Evolutionary conservation across 2,329 filamentous ascomycete species (phyloP), one percentile per base, ranked within the genome.

Genomic region (Trichoderma citrinoviride): DNA sequence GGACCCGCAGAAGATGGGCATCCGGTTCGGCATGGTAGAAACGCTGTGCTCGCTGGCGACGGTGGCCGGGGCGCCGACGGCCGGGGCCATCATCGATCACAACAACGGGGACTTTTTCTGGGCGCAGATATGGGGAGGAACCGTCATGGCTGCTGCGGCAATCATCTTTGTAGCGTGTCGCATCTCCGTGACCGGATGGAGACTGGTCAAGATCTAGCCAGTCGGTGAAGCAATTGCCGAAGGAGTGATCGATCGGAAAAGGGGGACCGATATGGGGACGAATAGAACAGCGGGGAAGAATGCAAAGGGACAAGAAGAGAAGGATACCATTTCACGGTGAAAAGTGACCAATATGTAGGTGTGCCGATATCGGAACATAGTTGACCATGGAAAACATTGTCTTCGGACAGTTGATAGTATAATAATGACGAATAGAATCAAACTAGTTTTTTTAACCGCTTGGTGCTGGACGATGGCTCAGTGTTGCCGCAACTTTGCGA

Each of bases 51-150:
- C 75, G 1, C 78, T 82, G 64, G 79, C 79, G 2, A 76, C 77
- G 7, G 71, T 83, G 19, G 79, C 79, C 3, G 80, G 80, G 0
- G 78, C 79, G 21, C 79, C 80, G 3, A 78, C 76, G 2, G 79
- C 78, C 0, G 80, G 80, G 5, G 78, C 78, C 15, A 80, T 82
- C 65, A 79, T 82, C 54, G 79, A 81, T 60, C 67, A 65, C 56
- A 74, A 75, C 8, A 72, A 73, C 2, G 80, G 80, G 0, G 66
- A 70, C 15, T 82, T 79, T 67, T 62, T 77, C 15, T 78, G 77
- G 69, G 80, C 81, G 2, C 81, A 83, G 71, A 68, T 82, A 43
- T 83, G 81, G 81, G 80, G 76, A 1, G 81, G 80, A 1, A 70
- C 71, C 7, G 77, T 81, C 10, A 76, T 80, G 64, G 67, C 78